Percentiles rank a stretch among this genome's conserved stretches.
These are phyloP conservation scores for Globisporangium megalacanthum DNA, from an alignment of 352 stramenopile genomes.

Conservation along the genomic window DNA sequence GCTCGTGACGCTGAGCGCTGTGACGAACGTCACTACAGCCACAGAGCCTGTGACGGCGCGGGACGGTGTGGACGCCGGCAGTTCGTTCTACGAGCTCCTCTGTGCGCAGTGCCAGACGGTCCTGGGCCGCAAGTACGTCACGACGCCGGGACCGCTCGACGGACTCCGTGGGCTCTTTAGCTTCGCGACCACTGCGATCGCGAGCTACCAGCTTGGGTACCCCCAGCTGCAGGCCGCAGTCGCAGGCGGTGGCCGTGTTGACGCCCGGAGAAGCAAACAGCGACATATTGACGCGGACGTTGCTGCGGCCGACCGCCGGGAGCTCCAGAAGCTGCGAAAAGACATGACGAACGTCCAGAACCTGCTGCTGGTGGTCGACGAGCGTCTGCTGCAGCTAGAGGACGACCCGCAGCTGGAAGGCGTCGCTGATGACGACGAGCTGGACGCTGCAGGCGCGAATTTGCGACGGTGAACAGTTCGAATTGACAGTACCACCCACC, in stretches of 20 bases:
- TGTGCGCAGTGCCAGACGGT: slow-evolving; percentile 80
- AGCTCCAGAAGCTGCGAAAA: slow-evolving; percentile 45
- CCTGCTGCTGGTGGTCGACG: slow-evolving; percentile 67
- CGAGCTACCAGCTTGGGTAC: slow-evolving; percentile 76
- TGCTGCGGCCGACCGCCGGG: slow-evolving; percentile 39
- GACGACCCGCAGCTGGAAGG: slow-evolving; percentile 18
- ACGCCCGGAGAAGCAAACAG: slow-evolving; percentile 25
- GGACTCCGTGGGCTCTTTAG: slow-evolving; percentile 62
- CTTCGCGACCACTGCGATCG: slow-evolving; percentile 67
- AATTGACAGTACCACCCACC: background rate
- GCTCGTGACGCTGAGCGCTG: slow-evolving; percentile 69
- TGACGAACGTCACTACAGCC: slow-evolving; percentile 51
- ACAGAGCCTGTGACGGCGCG: slow-evolving; percentile 46
- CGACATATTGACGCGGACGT: slow-evolving; percentile 24
- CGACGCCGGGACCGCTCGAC: slow-evolving; percentile 57
- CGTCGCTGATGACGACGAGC: slow-evolving; percentile 22
- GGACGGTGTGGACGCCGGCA: slow-evolving; percentile 46
- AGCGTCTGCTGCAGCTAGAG: slow-evolving; percentile 62
- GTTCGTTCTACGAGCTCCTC: slow-evolving; percentile 69
- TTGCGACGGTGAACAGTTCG: background rate
- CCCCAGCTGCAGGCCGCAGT: slow-evolving; percentile 22
- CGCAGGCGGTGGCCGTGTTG: slow-evolving; percentile 17
- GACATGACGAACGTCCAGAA: slow-evolving; percentile 80
- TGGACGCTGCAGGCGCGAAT: background rate
- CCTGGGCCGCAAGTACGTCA: slow-evolving; percentile 70